These are phyloP conservation scores for California macrophylla DNA, from an alignment of 441 rosid genomes.

Conservation along the genomic window DNA sequence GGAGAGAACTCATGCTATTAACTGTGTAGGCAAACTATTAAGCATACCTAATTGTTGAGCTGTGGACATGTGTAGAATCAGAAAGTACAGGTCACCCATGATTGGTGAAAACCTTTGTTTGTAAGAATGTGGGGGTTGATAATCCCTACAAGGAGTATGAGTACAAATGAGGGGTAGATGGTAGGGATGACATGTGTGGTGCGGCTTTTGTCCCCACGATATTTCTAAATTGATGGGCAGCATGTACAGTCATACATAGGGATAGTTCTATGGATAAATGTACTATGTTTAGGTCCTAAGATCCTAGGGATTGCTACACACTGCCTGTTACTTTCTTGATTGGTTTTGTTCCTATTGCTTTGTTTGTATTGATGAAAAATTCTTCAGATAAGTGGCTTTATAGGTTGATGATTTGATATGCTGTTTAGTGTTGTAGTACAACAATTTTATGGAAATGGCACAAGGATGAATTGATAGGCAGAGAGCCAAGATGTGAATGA, in stretches of 20 bases:
- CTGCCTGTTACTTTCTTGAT: not conserved
- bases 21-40: constrained; percentile 30
- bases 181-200: constrained; percentile 17
- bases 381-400: not conserved
- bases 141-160: constrained; percentile 11
- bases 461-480: too few relatives aligned
- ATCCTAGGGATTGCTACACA: not conserved
- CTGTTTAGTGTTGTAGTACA: not conserved
- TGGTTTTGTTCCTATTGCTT: not conserved
- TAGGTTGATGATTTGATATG: not conserved
- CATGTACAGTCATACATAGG: constrained; percentile 31
- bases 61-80: constrained; percentile 22
- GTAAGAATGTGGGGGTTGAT: constrained; percentile 7
- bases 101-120: not conserved
- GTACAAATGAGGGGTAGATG: constrained; percentile 17
- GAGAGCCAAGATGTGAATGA: too few relatives aligned
- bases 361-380: not conserved
- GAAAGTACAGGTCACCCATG: constrained; percentile 22
- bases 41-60: constrained; percentile 16
- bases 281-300: constrained; percentile 14
- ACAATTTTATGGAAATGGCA: not conserved
- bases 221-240: constrained; percentile 19
- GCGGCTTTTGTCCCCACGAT: constrained; percentile 9
- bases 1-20: constrained; percentile 20
- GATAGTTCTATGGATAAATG: constrained; percentile 20